Evolutionary conservation across 2,329 filamentous ascomycete species (phyloP).

Genomic region (Cytospora mali): DNA sequence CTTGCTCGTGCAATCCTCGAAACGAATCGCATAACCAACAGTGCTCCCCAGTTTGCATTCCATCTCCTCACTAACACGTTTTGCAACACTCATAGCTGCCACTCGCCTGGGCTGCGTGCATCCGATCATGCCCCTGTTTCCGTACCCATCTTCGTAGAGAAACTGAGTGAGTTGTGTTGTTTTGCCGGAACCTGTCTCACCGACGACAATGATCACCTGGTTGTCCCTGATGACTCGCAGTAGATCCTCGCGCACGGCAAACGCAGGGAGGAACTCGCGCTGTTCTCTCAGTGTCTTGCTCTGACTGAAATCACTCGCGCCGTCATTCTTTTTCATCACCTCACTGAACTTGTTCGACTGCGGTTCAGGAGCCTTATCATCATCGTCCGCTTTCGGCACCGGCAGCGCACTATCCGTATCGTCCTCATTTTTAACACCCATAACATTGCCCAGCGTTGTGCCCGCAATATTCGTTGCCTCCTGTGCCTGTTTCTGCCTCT

Average conservation of each 20-base stretch:
- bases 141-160: constrained; percentile 92
- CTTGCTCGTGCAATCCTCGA: constrained; percentile 96
- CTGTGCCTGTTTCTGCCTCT: constrained; percentile 91
- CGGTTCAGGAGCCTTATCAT: constrained; percentile 34
- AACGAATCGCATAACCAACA: constrained; percentile 96
- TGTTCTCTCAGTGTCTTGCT: constrained; percentile 91
- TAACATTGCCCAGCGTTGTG: constrained; percentile 89
- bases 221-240: constrained; percentile 93
- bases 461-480: constrained; percentile 92
- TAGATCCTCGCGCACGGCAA: constrained; percentile 92
- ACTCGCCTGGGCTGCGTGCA: constrained; percentile 97
- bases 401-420: constrained; percentile 88
- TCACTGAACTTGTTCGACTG: constrained; percentile 76
- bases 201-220: constrained; percentile 94
- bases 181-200: constrained; percentile 96
- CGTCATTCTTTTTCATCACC: constrained; percentile 84
- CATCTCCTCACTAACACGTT: constrained; percentile 98
- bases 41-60: constrained; percentile 83
- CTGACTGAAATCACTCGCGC: constrained; percentile 88
- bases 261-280: constrained; percentile 89
- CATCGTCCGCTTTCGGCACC: constrained; percentile 70
- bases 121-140: constrained; percentile 83
- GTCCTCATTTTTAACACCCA: constrained; percentile 94
- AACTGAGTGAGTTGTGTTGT: constrained; percentile 98
- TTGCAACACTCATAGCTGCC: constrained; percentile 97